Percentiles rank a stretch among this genome's conserved stretches.
These are phyloP conservation scores for Leersia perrieri DNA, from an alignment of 176 grass and related monocot genomes.

Conservation along the genomic window DNA sequence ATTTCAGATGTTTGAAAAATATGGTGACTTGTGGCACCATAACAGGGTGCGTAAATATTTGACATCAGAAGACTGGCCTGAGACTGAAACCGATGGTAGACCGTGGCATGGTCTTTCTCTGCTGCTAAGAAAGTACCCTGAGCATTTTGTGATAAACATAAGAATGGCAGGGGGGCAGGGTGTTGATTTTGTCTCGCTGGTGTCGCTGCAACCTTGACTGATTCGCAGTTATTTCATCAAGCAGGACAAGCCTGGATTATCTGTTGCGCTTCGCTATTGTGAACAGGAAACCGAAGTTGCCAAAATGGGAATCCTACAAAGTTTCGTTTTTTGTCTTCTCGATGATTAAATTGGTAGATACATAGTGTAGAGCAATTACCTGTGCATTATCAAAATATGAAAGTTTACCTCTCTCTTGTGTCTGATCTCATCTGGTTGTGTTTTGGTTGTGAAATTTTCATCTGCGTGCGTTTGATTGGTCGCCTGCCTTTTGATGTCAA, in stretches of 20 bases:
- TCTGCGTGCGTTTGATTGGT: background rate
- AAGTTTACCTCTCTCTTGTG: background rate
- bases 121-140: slow-evolving; percentile 69
- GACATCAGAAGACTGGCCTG: slow-evolving; percentile 53
- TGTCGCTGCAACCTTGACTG: slow-evolving; percentile 56
- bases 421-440: background rate
- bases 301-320: background rate
- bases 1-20: slow-evolving; percentile 64
- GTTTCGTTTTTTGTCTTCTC: background rate
- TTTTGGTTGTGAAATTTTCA: background rate
- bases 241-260: slow-evolving; percentile 17
- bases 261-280: slow-evolving; percentile 2
- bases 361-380: slow-evolving; percentile 4
- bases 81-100: slow-evolving; percentile 54
- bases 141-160: slow-evolving; percentile 73
- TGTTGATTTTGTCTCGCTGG: slow-evolving; percentile 73
- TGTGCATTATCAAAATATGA: background rate
- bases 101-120: slow-evolving; percentile 69
- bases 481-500: background rate
- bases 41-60: slow-evolving; percentile 79
- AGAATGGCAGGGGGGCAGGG: slow-evolving; percentile 48
- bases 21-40: slow-evolving; percentile 73
- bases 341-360: background rate
- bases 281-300: background rate
- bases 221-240: slow-evolving; percentile 5